phyloP scores from a whole-genome alignment of 2,329 filamentous ascomycete species.

The Cytospora paraplurivora region DNA sequence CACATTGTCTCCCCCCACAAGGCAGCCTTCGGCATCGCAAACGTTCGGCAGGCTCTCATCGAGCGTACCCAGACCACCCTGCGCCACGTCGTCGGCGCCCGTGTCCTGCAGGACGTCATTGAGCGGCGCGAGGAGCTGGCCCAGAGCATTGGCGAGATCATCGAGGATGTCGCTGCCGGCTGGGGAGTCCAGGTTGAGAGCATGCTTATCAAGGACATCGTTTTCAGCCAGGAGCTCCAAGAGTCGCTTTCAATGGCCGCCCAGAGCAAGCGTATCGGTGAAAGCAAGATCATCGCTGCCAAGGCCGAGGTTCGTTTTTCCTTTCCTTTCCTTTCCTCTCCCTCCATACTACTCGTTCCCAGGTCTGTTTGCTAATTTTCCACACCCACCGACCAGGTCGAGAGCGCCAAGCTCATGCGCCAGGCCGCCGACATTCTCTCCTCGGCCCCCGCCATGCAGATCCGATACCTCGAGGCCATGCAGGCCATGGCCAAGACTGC shows the following conservation, averaged over 20 bases:
- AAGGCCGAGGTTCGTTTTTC: constrained; percentile 69
- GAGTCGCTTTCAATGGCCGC: constrained; percentile 97
- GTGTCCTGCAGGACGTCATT: constrained; percentile 95
- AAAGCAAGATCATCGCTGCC: constrained; percentile 97
- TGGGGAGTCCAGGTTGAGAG: constrained; percentile 97
- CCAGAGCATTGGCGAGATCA: constrained; percentile 92
- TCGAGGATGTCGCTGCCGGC: constrained; percentile 88
- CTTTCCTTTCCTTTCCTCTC: neutral
- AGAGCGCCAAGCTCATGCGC: constrained; percentile 90
- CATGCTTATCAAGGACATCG: constrained; percentile 99
- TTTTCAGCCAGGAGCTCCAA: constrained; percentile 94
- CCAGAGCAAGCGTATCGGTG: constrained; percentile 96
- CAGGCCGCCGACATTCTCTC: constrained; percentile 92
- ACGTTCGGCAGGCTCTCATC: constrained; percentile 92
- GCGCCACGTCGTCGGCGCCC: constrained; percentile 92
- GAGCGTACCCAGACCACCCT: constrained; percentile 98
- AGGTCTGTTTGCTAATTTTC: constrained; percentile 6
- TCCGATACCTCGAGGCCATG: constrained; percentile 97
- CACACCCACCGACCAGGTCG: constrained; percentile 57
- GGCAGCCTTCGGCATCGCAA: constrained; percentile 93
- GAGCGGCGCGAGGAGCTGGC: constrained; percentile 97
- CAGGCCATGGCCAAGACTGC: constrained; percentile 96
- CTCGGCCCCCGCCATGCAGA: constrained; percentile 95
- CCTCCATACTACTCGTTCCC: neutral
- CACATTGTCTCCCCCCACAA: constrained; percentile 95